Evolutionary conservation across 2,329 filamentous ascomycete species (phyloP).

Genomic region (Fusarium sp.): DNA sequence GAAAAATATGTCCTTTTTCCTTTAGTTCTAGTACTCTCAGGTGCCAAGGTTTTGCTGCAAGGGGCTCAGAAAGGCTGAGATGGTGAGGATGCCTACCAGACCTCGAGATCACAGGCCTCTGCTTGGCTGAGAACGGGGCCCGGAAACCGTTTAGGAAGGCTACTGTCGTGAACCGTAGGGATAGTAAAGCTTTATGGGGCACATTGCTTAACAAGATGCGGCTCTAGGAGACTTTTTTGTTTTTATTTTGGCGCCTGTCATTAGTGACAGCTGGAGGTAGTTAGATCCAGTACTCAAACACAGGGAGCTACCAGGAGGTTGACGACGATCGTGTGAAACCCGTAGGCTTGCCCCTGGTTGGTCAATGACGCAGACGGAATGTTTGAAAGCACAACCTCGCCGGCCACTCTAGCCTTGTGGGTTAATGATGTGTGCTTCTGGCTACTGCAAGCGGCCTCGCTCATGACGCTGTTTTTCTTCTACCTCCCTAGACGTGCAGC

Average conservation of each 20-base stretch:
- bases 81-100: slow-evolving; percentile 14
- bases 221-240: slow-evolving; percentile 27
- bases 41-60: slow-evolving; percentile 20
- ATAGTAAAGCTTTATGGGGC: slow-evolving; percentile 18
- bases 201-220: slow-evolving; percentile 11
- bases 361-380: slow-evolving; percentile 44
- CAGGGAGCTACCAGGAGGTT: background rate
- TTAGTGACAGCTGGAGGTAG: too few species aligned
- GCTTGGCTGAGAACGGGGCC: slow-evolving; percentile 28
- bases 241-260: background rate
- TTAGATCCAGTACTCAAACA: background rate
- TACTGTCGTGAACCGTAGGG: background rate
- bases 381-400: slow-evolving; percentile 1
- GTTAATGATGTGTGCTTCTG: slow-evolving; percentile 13
- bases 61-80: slow-evolving; percentile 25
- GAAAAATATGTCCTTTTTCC: slow-evolving; percentile 7
- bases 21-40: background rate
- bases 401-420: slow-evolving; percentile 30
- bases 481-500: slow-evolving; percentile 14
- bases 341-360: slow-evolving; percentile 18
- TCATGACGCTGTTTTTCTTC: slow-evolving; percentile 25
- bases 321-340: slow-evolving; percentile 11
- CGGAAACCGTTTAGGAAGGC: slow-evolving; percentile 10
- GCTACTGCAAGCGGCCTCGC: slow-evolving; percentile 14
- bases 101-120: slow-evolving; percentile 34